phyloP scores from a whole-genome alignment of 2,329 filamentous ascomycete species.

The Aureobasidium uvarum region DNA sequence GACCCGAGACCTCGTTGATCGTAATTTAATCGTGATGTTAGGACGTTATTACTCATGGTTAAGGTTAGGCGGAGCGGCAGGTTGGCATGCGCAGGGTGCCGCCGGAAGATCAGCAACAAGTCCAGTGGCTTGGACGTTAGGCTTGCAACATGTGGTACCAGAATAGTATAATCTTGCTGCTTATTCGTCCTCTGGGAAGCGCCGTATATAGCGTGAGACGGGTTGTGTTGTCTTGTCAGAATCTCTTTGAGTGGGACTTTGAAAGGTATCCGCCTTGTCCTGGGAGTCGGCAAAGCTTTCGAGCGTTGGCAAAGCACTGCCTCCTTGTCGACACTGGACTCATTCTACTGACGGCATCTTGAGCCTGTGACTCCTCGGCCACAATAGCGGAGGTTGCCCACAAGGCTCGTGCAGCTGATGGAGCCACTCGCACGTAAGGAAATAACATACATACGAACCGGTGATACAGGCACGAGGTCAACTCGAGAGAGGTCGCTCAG shows the following conservation, averaged over 20 bases:
- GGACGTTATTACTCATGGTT: not conserved
- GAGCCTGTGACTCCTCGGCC: not conserved
- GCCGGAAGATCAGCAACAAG: slow-evolving; percentile 15
- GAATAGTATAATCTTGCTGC: slow-evolving; percentile 20
- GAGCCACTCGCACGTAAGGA: slow-evolving; percentile 9
- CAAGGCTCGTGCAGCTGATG: slow-evolving; percentile 19
- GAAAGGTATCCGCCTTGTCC: not conserved
- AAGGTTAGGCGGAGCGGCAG: slow-evolving; percentile 18
- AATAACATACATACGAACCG: slow-evolving; percentile 8
- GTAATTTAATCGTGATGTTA: not conserved
- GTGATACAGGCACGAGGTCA: slow-evolving; percentile 24
- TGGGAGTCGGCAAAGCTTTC: not conserved
- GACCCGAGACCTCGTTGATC: slow-evolving; percentile 9
- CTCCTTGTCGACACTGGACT: not conserved
- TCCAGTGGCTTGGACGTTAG: slow-evolving; percentile 21
- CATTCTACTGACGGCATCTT: not conserved
- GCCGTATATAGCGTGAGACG: slow-evolving; percentile 1
- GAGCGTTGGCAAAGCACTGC: not conserved
- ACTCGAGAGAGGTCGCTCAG: not conserved
- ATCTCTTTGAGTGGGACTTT: not conserved
- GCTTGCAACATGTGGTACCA: slow-evolving; percentile 12
- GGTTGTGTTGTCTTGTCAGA: not conserved
- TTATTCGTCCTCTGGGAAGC: slow-evolving; percentile 12
- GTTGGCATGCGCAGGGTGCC: slow-evolving; percentile 7
- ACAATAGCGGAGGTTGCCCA: not conserved